Evolutionary conservation across 1,284 basidiomycete species (phyloP).

Genomic region (Cystobasidium sp.): DNA sequence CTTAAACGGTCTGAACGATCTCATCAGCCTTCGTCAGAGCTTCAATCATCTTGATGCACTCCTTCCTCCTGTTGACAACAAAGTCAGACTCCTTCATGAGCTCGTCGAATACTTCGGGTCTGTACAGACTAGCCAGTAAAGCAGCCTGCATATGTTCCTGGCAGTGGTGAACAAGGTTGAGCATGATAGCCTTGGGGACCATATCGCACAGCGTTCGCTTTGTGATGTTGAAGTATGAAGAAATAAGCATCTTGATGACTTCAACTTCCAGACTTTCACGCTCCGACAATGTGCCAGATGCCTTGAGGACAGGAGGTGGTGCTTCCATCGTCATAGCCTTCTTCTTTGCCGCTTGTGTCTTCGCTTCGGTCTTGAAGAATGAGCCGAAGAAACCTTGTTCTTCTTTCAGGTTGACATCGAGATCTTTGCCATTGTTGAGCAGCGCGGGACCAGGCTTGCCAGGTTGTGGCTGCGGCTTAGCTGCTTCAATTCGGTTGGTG

Average conservation of each 20-base stretch:
- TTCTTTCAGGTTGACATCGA: conserved; percentile 85
- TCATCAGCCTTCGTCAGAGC: conserved; percentile 43
- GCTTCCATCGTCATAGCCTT: conserved; percentile 59
- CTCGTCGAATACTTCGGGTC: conserved; percentile 85
- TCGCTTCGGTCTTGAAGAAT: conserved; percentile 73
- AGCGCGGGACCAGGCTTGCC: conserved; percentile 74
- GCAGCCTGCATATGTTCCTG: conserved; percentile 92
- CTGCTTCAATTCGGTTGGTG: conserved; percentile 74
- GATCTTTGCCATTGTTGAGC: conserved; percentile 87
- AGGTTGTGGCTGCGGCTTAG: conserved; percentile 67
- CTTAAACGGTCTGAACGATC: conserved; percentile 43
- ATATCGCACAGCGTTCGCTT: conserved; percentile 99
- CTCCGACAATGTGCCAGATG: conserved; percentile 89
- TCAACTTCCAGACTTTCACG: conserved; percentile 98
- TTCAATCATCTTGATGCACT: conserved; percentile 80
- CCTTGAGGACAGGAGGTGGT: conserved; percentile 88
- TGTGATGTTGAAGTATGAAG: conserved; percentile 82
- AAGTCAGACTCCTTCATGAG: conserved; percentile 78
- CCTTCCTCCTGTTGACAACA: conserved; percentile 80
- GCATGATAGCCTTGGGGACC: conserved; percentile 90
- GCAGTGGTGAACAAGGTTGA: conserved; percentile 87
- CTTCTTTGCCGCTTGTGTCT: conserved; percentile 67
- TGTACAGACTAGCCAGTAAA: conserved; percentile 84
- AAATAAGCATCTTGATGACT: conserved; percentile 78
- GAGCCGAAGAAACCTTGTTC: conserved; percentile 88